phyloP scores from a whole-genome alignment of 768 basidiomycete species.

The Suillus hirtellus region DNA sequence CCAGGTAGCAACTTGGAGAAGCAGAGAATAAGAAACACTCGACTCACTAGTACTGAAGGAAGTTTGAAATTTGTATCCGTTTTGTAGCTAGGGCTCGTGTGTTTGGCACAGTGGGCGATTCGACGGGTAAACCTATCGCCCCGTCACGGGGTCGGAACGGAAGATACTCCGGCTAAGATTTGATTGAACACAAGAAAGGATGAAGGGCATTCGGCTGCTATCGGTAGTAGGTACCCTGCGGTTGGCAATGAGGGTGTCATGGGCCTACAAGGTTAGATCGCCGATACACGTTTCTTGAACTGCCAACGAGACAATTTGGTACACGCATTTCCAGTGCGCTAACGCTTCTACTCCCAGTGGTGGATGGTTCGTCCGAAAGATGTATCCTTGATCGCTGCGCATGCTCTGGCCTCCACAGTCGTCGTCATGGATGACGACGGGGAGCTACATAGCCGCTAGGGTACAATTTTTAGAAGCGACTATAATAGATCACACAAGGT shows the following conservation, averaged over 20 bases:
- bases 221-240: neutral
- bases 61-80: neutral
- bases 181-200: neutral
- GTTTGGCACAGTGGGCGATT: no score
- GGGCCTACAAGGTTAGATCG: neutral
- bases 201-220: neutral
- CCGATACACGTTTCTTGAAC: constrained; percentile 2
- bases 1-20: neutral
- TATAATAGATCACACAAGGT: constrained; percentile 2
- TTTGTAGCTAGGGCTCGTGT: neutral
- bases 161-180: neutral
- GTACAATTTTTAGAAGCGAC: neutral
- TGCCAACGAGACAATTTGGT: neutral
- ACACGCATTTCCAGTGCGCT: neutral
- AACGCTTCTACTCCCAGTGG: neutral
- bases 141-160: neutral
- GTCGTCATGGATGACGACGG: constrained; percentile 2
- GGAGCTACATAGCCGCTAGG: neutral
- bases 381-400: neutral
- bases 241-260: neutral
- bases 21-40: neutral
- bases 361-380: neutral
- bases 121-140: neutral
- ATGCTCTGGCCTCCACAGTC: no score
- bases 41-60: neutral